Base-by-base conservation (phyloP, 352 stramenopile species). In the Pilasporangium apinafurcum region DNA sequence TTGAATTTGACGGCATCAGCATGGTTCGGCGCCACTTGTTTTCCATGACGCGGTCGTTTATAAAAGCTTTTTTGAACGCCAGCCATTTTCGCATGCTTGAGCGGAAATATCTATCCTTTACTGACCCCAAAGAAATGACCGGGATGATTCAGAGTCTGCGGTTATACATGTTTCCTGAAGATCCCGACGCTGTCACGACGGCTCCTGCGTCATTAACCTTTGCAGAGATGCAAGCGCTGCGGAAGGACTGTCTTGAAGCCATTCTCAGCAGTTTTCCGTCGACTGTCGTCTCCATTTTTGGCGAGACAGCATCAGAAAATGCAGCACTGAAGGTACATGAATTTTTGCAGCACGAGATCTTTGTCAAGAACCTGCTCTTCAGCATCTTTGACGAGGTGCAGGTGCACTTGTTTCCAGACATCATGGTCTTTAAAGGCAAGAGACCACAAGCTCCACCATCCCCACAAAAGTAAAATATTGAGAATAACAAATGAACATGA, bases 281-380 rank as follows among this genome's bases (percentile, higher is more conserved):
- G 8, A 80, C 72, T 25, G 64, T 75, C 29, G 52, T 86, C 37
- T 89, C 78, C 41, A 69, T 93, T 39, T 83, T 93, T 29, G 82
- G 82, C 41, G 78, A 93, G 16, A 75, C 49, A 17, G 73, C 81
- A 20, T 83, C 71, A 35, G 65, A 83, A 46, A 87, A 83, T 49
- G 81, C 73, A 32, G 71, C 73, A 35, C 62, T 86, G 45, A 93
- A 94, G 60, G 57, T 94, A 32, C 79, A 92, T 51, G 80, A 91
- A 55, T 91, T 94, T 36, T 38, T 92, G 45, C 82, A 94, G 62
- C 79, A 92, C 63, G 76, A 91, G 44, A 61, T 86, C n/a, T 85
- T 92, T 52, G 67, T 92, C 27, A 91, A 91, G 64, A 94, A 91
- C 44, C 44, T 94, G 41, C 41, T 86, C 22, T 92, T 91, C 46